A percentile compares a stretch with the other conserved stretches of the same genome.
Evolutionary conservation across 78 protist genomes (phyloP).

Genomic region (Monosiga brevicollis): DNA sequence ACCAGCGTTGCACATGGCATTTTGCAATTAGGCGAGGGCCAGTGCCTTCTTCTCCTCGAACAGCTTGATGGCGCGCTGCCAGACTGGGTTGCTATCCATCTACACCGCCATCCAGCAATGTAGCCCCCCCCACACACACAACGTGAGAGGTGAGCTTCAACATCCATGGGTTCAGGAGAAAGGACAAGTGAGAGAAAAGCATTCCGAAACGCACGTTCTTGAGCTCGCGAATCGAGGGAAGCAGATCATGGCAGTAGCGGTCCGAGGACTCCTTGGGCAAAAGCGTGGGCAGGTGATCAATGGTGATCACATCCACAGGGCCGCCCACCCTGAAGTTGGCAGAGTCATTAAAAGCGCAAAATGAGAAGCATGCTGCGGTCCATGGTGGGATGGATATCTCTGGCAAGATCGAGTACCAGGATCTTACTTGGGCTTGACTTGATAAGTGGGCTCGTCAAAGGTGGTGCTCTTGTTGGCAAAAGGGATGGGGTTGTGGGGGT

Average conservation of each 20-base stretch:
- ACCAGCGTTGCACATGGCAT: neutral
- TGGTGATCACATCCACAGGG: conserved; percentile 7
- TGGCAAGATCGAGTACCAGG: no score
- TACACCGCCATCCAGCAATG: neutral
- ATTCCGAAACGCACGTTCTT: neutral
- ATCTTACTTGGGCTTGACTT: neutral
- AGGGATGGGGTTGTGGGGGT: conserved; percentile 67
- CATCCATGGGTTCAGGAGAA: no score
- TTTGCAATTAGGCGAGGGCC: neutral
- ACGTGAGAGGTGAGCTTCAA: neutral
- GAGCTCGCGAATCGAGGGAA: conserved; percentile 16
- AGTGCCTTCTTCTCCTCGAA: conserved; percentile 13
- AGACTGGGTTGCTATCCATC: neutral
- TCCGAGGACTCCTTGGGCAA: conserved; percentile 19
- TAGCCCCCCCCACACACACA: neutral
- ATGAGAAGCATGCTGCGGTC: neutral
- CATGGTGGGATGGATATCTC: neutral
- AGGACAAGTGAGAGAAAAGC: no score
- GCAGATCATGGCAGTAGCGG: conserved; percentile 13
- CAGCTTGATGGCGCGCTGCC: conserved; percentile 9
- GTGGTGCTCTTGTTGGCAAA: conserved; percentile 39
- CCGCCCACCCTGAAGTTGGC: neutral
- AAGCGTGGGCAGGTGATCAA: conserved; percentile 39
- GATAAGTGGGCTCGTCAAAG: conserved; percentile 23
- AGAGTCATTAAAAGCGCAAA: neutral